Conservation (phyloP, 306 rosid genomes). For the Begonia masoniana region DNA sequence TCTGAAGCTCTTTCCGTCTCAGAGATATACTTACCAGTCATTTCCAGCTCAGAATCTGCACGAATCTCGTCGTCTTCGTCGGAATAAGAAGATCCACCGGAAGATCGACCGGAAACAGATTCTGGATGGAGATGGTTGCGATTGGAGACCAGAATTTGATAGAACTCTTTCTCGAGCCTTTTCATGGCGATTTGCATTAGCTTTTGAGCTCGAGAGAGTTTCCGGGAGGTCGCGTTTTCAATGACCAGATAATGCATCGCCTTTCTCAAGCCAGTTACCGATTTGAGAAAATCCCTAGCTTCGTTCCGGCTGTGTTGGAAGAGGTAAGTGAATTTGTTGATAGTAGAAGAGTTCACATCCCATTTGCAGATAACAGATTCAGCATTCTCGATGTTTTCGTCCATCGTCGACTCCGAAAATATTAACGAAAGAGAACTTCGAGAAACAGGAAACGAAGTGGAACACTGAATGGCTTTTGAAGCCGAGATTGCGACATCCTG, state of each 20-base stretch:
- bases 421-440: background rate
- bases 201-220: conserved; percentile 29
- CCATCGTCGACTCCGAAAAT: conserved; percentile 11
- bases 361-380: conserved; percentile 32
- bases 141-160: conserved; percentile 24
- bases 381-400: conserved; percentile 18
- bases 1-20: too few species aligned
- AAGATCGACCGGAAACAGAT: conserved; percentile 20
- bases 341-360: conserved; percentile 22
- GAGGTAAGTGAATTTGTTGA: conserved; percentile 19
- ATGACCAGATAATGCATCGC: conserved; percentile 25
- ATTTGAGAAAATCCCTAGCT: conserved; percentile 23
- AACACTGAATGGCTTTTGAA: conserved; percentile 11
- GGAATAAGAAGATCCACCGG: conserved; percentile 11
- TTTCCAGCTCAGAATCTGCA: conserved; percentile 13
- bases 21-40: conserved; percentile 4
- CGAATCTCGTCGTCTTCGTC: conserved; percentile 9
- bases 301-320: conserved; percentile 26
- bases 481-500: conserved; percentile 18
- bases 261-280: conserved; percentile 16
- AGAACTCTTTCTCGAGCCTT: conserved; percentile 34
- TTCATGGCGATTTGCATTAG: conserved; percentile 41
- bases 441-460: conserved; percentile 10
- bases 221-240: conserved; percentile 13
- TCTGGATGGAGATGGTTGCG: conserved; percentile 24